phyloP scores from a whole-genome alignment of 208 protist species.

The Strigomonas galati region DNA sequence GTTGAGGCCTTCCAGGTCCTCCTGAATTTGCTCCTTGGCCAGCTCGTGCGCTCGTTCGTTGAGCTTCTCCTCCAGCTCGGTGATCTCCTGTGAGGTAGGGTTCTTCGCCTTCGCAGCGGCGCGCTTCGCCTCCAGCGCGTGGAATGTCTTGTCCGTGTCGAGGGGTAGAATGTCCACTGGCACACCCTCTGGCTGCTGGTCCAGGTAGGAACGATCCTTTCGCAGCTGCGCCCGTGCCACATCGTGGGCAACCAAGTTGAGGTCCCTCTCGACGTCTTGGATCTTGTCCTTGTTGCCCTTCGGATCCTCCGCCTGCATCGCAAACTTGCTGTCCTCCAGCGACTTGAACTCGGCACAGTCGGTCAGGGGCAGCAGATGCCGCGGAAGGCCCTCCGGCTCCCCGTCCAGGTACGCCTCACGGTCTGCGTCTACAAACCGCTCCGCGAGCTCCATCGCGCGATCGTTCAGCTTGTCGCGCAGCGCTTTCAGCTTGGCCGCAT shows the following conservation, averaged over 20 bases:
- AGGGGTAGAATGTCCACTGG: constrained; percentile 53
- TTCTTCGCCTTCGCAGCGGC: constrained; percentile 49
- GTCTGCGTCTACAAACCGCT: constrained; percentile 48
- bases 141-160: constrained; percentile 54
- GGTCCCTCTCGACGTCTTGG: constrained; percentile 38
- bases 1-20: constrained; percentile 51
- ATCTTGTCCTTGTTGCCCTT: constrained; percentile 26
- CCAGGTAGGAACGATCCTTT: constrained; percentile 60
- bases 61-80: constrained; percentile 59
- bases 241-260: constrained; percentile 51
- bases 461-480: constrained; percentile 46
- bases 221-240: constrained; percentile 50
- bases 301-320: constrained; percentile 24
- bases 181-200: constrained; percentile 58
- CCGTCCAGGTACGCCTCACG: constrained; percentile 62
- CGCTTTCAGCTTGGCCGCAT: constrained; percentile 43
- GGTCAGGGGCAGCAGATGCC: constrained; percentile 42
- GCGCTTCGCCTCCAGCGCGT: constrained; percentile 55
- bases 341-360: constrained; percentile 53
- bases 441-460: constrained; percentile 41
- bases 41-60: constrained; percentile 64
- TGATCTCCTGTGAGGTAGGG: constrained; percentile 29
- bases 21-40: constrained; percentile 45
- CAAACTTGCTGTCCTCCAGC: constrained; percentile 47
- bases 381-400: constrained; percentile 47